Evolutionary conservation across 352 stramenopile species (phyloP).

Genomic region (Phytophthora sojae): DNA sequence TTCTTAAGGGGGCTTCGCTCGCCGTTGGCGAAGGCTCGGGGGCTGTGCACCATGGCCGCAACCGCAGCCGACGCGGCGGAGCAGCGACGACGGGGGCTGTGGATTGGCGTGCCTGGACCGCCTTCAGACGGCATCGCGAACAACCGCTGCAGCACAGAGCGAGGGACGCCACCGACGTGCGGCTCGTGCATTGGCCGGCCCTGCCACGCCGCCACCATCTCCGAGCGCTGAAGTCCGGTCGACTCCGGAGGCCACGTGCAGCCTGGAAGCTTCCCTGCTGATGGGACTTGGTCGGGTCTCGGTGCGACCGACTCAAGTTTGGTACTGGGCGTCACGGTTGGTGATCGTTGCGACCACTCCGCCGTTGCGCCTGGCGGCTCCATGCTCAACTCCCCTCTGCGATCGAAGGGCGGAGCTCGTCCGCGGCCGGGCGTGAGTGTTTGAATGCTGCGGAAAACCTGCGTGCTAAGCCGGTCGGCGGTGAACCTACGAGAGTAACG

Average conservation of each 20-base stretch:
- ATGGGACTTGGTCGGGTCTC: constrained; percentile 24
- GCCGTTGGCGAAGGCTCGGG: constrained; percentile 35
- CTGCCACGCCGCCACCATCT: constrained; percentile 40
- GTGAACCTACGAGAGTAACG: constrained; percentile 36
- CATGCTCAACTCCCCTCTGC: constrained; percentile 44
- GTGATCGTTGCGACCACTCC: constrained; percentile 24
- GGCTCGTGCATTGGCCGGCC: constrained; percentile 17
- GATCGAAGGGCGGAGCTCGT: constrained; percentile 42
- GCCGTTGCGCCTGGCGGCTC: constrained; percentile 25
- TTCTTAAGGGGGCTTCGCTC: constrained; percentile 25
- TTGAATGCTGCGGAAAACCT: constrained; percentile 35
- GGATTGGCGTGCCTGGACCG: constrained; percentile 19
- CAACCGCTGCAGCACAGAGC: constrained; percentile 38
- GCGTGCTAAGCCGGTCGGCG: neutral
- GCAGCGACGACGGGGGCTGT: constrained; percentile 41
- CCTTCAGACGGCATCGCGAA: constrained; percentile 24
- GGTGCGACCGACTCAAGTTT: constrained; percentile 34
- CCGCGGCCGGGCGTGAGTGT: constrained; percentile 26
- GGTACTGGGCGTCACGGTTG: constrained; percentile 16
- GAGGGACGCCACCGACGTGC: constrained; percentile 36
- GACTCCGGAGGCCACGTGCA: constrained; percentile 39
- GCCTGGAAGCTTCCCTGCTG: constrained; percentile 20
- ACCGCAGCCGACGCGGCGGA: constrained; percentile 44
- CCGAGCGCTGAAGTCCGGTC: constrained; percentile 19
- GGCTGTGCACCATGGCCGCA: constrained; percentile 43